Conservation (phyloP, 2,329 filamentous ascomycete genomes). For the Sporothrix pallida region DNA sequence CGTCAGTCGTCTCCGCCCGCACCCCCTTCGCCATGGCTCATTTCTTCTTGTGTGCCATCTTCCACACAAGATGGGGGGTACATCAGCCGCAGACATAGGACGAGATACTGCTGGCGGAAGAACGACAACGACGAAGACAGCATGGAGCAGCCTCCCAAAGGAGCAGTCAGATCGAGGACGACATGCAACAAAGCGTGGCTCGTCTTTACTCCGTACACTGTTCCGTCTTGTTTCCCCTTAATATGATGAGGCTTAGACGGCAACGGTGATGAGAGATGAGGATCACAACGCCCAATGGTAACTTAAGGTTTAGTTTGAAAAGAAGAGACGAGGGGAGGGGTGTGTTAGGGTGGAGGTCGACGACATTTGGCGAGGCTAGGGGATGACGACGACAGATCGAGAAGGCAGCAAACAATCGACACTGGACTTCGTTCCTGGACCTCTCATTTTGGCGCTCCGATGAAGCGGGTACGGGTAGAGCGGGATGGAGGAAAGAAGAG, state of each 20-base stretch:
- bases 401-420: slow-evolving; percentile 27
- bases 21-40: not conserved
- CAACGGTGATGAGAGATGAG: slow-evolving; percentile 6
- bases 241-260: slow-evolving; percentile 27
- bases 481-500: slow-evolving; percentile 8
- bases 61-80: not conserved
- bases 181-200: slow-evolving; percentile 12
- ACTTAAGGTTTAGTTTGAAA: slow-evolving; percentile 10
- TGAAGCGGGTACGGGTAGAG: slow-evolving; percentile 26
- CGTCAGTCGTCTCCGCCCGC: slow-evolving; percentile 12
- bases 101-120: not conserved
- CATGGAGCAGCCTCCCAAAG: not conserved
- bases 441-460: slow-evolving; percentile 20
- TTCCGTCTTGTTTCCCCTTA: slow-evolving; percentile 15
- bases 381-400: slow-evolving; percentile 26
- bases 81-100: not conserved
- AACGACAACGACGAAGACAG: not conserved
- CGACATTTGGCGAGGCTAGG: slow-evolving; percentile 12
- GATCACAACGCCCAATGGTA: not conserved
- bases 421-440: slow-evolving; percentile 17
- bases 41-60: not conserved
- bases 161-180: not conserved
- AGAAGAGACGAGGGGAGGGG: slow-evolving; percentile 11
- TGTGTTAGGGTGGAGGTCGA: slow-evolving; percentile 3
- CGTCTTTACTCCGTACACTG: not conserved